Evolutionary conservation across 805 yeast species (phyloP), one percentile per base, ranked within the genome.

Genomic region (Schizosaccharomyces osmophilus): DNA sequence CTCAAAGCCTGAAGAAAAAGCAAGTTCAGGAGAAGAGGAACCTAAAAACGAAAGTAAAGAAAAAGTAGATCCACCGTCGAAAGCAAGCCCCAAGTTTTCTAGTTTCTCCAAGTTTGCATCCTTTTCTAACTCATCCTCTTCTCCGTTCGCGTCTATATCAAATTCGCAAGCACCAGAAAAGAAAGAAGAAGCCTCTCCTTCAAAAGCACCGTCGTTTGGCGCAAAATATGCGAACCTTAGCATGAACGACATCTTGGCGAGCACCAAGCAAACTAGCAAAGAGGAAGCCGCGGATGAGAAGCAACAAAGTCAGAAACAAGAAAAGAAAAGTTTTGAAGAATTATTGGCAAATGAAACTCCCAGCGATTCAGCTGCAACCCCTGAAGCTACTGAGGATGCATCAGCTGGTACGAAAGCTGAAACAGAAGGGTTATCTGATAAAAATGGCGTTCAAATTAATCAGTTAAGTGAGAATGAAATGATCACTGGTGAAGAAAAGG

Each of bases 401-500:
- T n/a, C 51, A 19, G 22, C 26, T 45, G 51, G 8, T 19, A 15
- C 19, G 26, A 17, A 45, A 45, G 22, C 51, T 9, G 51, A 13
- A 45, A n/a, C 51, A 8, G 26, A 45, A 9, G 51, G 17, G 1
- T n/a, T 24, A 19, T 9, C 11, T 9, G 26, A 45, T 4, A 24
- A 11, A 8, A 45, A 17, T 45, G 51, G 26, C 5, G 24, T 19
- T 5, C 26, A n/a, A 45, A 45, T 24, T 19, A 45, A 19, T 3
- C 59, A 29, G 59, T 32, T 55, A 19, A 36, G 41, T 24, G 43
- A 36, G 11, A 17, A 31, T 8, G 60, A 57, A 43, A 22, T 59
- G 9, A 31, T 39, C 8, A 59, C 61, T n/a, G 61, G 61, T 11
- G 61, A 59, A 24, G 61, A 59, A 43, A 24, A 59, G 11, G 61